phyloP scores from a whole-genome alignment of 495 filamentous ascomycete genomes.

The Pyrenula massariospora region DNA sequence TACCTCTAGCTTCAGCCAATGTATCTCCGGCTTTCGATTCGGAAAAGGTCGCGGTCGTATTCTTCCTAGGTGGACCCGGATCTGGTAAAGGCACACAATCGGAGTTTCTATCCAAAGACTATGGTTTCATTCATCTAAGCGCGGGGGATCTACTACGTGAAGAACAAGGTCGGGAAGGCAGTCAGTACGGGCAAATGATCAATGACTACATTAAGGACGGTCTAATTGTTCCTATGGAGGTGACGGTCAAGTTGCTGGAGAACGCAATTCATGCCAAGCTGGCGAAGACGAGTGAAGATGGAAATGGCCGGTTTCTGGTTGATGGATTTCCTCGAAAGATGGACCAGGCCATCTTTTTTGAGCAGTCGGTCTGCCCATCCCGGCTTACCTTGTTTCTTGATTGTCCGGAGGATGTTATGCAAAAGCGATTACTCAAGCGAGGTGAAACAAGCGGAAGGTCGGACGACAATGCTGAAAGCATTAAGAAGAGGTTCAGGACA shows the following conservation, averaged over 20 bases:
- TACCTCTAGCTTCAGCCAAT: conserved; percentile 20
- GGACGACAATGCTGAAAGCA: conserved; percentile 91
- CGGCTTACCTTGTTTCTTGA: conserved; percentile 83
- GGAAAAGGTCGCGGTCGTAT: conserved; percentile 9
- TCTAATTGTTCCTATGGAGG: conserved; percentile 10
- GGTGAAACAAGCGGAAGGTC: conserved; percentile 83
- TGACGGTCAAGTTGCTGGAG: conserved; percentile 17
- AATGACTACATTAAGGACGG: conserved; percentile 11
- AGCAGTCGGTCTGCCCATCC: conserved; percentile 56
- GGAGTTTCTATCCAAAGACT: conserved; percentile 75
- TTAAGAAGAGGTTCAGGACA: conserved; percentile 86
- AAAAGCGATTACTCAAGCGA: conserved; percentile 67
- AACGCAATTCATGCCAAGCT: conserved; percentile 7
- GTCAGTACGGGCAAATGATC: conserved; percentile 19
- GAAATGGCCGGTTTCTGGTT: conserved; percentile 20
- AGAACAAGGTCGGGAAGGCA: conserved; percentile 54
- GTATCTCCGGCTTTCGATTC: conserved; percentile 65
- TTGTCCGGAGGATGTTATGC: conserved; percentile 80
- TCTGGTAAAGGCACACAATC: conserved; percentile 63
- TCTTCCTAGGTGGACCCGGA: conserved; percentile 14
- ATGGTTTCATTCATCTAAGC: conserved; percentile 82
- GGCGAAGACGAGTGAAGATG: conserved; percentile 9
- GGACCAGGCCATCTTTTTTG: conserved; percentile 13
- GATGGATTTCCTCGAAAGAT: conserved; percentile 36
- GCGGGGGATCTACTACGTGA: conserved; percentile 90